These are phyloP conservation scores for Pseudozyma sp. DNA, from an alignment of 1,284 basidiomycete species.

Conservation along the genomic window DNA sequence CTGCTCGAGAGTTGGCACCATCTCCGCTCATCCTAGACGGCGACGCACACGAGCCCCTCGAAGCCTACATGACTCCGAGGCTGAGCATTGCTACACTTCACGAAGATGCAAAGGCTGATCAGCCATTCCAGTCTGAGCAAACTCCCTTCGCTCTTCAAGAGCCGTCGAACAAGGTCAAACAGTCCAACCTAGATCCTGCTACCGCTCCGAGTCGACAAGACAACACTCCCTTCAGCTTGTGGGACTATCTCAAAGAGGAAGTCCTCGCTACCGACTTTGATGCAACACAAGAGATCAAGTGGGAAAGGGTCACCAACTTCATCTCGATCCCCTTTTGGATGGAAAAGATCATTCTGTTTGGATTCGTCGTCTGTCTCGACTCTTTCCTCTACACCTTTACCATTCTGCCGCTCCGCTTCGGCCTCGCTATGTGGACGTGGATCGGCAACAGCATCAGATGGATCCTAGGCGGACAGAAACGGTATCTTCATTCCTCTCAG, in stretches of 20 bases:
- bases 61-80: slow-evolving; percentile 33
- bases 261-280: slow-evolving; percentile 90
- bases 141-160: not conserved
- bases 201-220: slow-evolving; percentile 7
- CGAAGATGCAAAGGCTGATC: slow-evolving; percentile 8
- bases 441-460: slow-evolving; percentile 48
- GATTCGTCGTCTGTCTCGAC: slow-evolving; percentile 92
- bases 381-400: slow-evolving; percentile 98
- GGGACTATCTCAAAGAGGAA: slow-evolving; percentile 87
- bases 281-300: slow-evolving; percentile 90
- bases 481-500: slow-evolving; percentile 73
- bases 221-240: slow-evolving; percentile 74
- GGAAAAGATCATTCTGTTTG: slow-evolving; percentile 95
- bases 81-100: slow-evolving; percentile 22
- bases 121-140: not conserved
- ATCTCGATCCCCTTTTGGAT: slow-evolving; percentile 90
- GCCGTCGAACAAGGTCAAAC: not conserved
- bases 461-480: slow-evolving; percentile 48
- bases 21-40: slow-evolving; percentile 14
- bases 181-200: not conserved
- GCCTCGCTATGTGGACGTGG: slow-evolving; percentile 62
- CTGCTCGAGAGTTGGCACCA: slow-evolving; percentile 15
- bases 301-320: slow-evolving; percentile 98
- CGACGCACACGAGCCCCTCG: slow-evolving; percentile 12
- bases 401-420: slow-evolving; percentile 86